phyloP scores from a whole-genome alignment of 2,329 filamentous ascomycete species.

The Corynespora cassiicola region DNA sequence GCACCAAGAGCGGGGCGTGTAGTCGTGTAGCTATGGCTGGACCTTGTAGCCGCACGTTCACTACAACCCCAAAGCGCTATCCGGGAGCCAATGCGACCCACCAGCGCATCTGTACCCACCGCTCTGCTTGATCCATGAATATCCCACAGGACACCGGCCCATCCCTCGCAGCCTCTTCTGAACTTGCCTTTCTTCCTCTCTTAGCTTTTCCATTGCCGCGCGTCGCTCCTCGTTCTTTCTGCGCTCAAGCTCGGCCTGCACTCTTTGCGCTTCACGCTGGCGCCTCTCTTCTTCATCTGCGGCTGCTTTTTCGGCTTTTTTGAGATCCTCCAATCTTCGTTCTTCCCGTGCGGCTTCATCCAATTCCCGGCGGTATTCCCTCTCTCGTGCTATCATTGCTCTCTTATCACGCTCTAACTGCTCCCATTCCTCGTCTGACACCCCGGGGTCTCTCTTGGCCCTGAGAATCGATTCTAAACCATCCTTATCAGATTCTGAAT shows the following conservation, averaged over 20 bases:
- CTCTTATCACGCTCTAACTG: slow-evolving; percentile 62
- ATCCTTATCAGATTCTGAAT: too few relatives aligned
- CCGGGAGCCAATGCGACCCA: slow-evolving; percentile 62
- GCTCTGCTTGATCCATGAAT: slow-evolving; percentile 65
- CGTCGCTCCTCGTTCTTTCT: slow-evolving; percentile 36
- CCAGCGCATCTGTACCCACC: slow-evolving; percentile 69
- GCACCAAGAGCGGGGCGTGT: too few relatives aligned
- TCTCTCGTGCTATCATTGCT: slow-evolving; percentile 37
- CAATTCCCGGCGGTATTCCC: slow-evolving; percentile 45
- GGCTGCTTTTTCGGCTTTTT: slow-evolving; percentile 35
- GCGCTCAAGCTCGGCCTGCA: slow-evolving; percentile 25
- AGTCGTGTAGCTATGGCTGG: too few relatives aligned
- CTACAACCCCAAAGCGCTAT: slow-evolving; percentile 33
- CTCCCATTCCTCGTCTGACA: slow-evolving; percentile 67
- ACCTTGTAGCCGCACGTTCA: too few relatives aligned
- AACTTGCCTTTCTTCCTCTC: slow-evolving; percentile 47
- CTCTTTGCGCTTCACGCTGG: slow-evolving; percentile 21
- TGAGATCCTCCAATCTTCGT: slow-evolving; percentile 27
- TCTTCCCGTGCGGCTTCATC: slow-evolving; percentile 28
- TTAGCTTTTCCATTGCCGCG: slow-evolving; percentile 47
- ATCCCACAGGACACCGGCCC: slow-evolving; percentile 66
- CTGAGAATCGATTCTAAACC: slow-evolving; percentile 19
- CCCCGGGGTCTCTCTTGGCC: slow-evolving; percentile 59
- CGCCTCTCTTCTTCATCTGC: slow-evolving; percentile 31
- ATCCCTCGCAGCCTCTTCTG: slow-evolving; percentile 59